A percentile compares a stretch with the other conserved stretches of the same genome.
Conservation (phyloP, 176 grass and related monocot species). For the Oryza australiensis region DNA sequence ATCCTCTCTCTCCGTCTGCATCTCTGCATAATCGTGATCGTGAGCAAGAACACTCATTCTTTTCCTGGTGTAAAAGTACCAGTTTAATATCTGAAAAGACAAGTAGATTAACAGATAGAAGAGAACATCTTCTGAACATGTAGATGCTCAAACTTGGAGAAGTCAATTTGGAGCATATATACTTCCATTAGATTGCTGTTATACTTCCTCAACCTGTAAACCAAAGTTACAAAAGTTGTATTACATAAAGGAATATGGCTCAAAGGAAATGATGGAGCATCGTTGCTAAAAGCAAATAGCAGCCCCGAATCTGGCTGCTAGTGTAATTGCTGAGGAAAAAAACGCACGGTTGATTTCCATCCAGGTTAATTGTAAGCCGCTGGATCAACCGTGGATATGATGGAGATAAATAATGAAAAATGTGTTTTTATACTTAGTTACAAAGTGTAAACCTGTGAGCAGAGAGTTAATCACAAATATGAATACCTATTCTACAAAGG, state of each 20-base stretch:
- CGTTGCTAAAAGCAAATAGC: neutral
- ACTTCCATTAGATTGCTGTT: neutral
- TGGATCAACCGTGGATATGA: neutral
- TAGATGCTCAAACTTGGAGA: neutral
- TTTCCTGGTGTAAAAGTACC: neutral
- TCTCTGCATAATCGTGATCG: too few species aligned
- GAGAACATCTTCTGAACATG: neutral
- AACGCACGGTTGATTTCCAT: neutral
- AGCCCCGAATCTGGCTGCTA: neutral
- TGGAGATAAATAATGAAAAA: neutral
- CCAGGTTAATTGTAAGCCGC: neutral
- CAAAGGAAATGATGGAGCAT: neutral
- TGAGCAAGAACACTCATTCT: neutral
- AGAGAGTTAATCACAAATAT: neutral
- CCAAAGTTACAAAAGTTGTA: neutral
- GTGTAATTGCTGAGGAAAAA: neutral
- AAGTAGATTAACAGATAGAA: neutral
- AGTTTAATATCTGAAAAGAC: neutral
- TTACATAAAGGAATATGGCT: neutral
- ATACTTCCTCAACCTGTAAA: constrained; percentile 58
- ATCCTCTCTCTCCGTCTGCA: neutral
- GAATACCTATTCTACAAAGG: neutral
- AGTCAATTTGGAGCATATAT: neutral
- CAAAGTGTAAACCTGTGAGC: neutral
- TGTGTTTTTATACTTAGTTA: neutral